These are phyloP conservation scores for Tremella mesenterica DNA, from an alignment of 768 basidiomycete species.

Conservation along the genomic window DNA sequence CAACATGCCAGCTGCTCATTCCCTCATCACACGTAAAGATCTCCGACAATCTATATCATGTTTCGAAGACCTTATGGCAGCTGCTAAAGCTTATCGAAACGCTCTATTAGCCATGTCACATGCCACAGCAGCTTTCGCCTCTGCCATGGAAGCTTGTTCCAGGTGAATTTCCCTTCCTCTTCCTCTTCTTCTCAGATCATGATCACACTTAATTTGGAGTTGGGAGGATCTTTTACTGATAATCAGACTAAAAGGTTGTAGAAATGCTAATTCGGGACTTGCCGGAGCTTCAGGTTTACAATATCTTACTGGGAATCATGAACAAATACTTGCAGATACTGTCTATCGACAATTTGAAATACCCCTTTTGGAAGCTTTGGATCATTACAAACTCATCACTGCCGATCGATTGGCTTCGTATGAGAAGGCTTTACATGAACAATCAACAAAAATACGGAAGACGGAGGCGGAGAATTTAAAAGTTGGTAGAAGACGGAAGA, in stretches of 20 bases:
- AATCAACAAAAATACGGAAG: constrained; percentile 71
- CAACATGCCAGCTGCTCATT: constrained; percentile 28
- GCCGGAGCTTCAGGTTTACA: constrained; percentile 82
- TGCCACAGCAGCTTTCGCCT: constrained; percentile 74
- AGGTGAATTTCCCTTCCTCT: constrained; percentile 51
- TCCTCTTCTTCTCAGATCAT: constrained; percentile 30
- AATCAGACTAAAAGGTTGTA: constrained; percentile 35
- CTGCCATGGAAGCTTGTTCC: constrained; percentile 74
- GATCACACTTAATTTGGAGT: constrained; percentile 54
- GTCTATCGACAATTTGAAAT: constrained; percentile 82
- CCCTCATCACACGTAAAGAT: constrained; percentile 40
- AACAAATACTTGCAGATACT: constrained; percentile 79
- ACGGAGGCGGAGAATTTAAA: constrained; percentile 81
- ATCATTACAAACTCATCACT: constrained; percentile 54
- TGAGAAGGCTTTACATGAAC: constrained; percentile 70
- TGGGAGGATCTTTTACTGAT: constrained; percentile 47
- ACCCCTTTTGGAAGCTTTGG: constrained; percentile 74
- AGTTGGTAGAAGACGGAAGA: constrained; percentile 55
- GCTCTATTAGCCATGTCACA: constrained; percentile 73
- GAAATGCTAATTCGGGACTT: constrained; percentile 54
- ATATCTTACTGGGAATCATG: constrained; percentile 84
- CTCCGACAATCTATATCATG: constrained; percentile 37
- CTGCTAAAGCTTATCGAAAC: constrained; percentile 68
- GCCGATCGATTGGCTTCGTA: constrained; percentile 71
- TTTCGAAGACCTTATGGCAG: constrained; percentile 56